Conservation (phyloP, 306 rosid species). For the Fagus sylvatica region DNA sequence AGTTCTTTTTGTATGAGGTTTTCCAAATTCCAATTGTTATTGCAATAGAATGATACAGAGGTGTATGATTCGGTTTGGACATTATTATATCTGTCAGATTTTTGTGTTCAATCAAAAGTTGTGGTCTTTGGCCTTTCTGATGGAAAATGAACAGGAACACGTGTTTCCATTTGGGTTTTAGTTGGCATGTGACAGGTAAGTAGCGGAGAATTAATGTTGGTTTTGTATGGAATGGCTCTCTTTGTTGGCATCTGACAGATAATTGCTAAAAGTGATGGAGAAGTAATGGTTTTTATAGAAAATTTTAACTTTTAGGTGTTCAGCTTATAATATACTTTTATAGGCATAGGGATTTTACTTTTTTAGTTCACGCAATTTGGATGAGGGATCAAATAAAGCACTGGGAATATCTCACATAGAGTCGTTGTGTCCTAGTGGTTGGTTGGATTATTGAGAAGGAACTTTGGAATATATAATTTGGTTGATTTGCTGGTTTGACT, state of each 20-base stretch:
- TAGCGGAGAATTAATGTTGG: not conserved
- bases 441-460: not conserved
- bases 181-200: not conserved
- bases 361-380: too few species aligned
- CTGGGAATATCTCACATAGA: not conserved
- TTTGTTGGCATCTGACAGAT: not conserved
- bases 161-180: not conserved
- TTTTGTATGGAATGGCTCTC: too few species aligned
- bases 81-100: conserved; percentile 1
- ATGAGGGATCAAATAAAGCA: too few species aligned
- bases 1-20: too few species aligned
- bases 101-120: not conserved
- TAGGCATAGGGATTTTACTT: too few species aligned
- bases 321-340: too few species aligned
- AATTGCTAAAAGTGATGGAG: not conserved
- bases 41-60: not conserved
- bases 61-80: not conserved
- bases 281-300: too few species aligned
- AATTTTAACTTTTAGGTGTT: not conserved
- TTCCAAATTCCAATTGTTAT: not conserved
- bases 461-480: not conserved
- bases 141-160: not conserved
- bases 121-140: not conserved
- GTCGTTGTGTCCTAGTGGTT: too few species aligned
- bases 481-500: too few species aligned